phyloP scores from a whole-genome alignment of 2,329 filamentous ascomycete genomes.

The Microascus cirrosus region DNA sequence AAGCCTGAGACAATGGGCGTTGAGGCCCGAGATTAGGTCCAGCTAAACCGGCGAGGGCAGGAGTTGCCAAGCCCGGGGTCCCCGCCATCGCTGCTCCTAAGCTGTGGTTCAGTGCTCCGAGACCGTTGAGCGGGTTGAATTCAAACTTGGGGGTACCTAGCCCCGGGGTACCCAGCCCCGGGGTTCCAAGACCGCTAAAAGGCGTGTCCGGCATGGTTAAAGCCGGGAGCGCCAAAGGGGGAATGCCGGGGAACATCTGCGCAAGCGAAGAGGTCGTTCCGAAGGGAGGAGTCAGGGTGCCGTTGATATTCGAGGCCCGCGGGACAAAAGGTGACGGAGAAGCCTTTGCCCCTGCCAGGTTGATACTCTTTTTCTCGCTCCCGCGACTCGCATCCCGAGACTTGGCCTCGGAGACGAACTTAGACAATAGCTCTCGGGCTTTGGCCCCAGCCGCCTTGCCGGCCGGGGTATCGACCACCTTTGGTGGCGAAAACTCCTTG shows the following conservation, averaged over 20 bases:
- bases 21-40: neutral
- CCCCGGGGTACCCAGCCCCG: neutral
- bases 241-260: neutral
- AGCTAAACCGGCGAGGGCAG: neutral
- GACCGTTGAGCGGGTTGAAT: neutral
- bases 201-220: neutral
- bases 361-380: neutral
- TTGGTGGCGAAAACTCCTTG: neutral
- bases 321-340: neutral
- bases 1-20: neutral
- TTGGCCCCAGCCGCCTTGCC: neutral
- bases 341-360: neutral
- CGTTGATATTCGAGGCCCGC: neutral
- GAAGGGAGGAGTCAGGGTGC: neutral
- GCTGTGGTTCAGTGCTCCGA: neutral
- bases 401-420: neutral
- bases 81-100: neutral
- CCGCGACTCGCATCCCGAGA: neutral
- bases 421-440: neutral
- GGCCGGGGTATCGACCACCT: neutral
- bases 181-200: neutral
- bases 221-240: neutral
- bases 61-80: neutral
- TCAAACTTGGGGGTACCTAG: neutral
- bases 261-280: neutral